Percentiles rank a stretch among this genome's conserved stretches.
Evolutionary conservation across 2,329 filamentous ascomycete species (phyloP).

Genomic region (Emmonsiellopsis sp.): DNA sequence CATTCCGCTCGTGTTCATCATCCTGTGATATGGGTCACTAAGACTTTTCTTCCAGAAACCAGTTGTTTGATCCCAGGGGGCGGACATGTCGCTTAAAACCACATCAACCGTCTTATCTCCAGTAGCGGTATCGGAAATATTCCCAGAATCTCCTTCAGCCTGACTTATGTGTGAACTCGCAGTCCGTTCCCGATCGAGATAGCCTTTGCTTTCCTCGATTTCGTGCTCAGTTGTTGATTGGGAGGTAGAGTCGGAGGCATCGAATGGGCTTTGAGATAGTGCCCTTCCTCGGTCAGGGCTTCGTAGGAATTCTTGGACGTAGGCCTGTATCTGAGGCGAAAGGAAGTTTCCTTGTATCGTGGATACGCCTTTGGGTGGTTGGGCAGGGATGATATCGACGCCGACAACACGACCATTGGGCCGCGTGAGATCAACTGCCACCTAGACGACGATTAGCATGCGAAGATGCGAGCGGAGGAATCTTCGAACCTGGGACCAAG

Average conservation of each 20-base stretch:
- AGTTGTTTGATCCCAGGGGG: slow-evolving; percentile 75
- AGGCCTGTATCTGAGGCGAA: slow-evolving; percentile 59
- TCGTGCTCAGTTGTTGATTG: slow-evolving; percentile 8
- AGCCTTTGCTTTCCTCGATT: slow-evolving; percentile 10
- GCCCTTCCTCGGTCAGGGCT: slow-evolving; percentile 52
- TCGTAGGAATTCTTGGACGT: slow-evolving; percentile 67
- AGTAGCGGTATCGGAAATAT: slow-evolving; percentile 3
- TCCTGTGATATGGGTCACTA: slow-evolving; percentile 93
- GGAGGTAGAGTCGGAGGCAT: not conserved
- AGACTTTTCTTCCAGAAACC: slow-evolving; percentile 78
- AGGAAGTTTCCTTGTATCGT: slow-evolving; percentile 94
- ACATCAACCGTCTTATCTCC: slow-evolving; percentile 62
- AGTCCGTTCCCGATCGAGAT: slow-evolving; percentile 20
- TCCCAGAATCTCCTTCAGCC: slow-evolving; percentile 21
- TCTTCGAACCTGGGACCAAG: slow-evolving; percentile 46
- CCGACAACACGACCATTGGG: slow-evolving; percentile 75
- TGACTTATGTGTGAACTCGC: slow-evolving; percentile 13
- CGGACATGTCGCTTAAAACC: slow-evolving; percentile 98
- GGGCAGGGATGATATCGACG: slow-evolving; percentile 87
- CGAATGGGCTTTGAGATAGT: slow-evolving; percentile 17
- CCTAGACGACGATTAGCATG: slow-evolving; percentile 39
- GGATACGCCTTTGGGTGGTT: slow-evolving; percentile 83
- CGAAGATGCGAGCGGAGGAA: not conserved
- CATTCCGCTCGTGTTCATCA: slow-evolving; percentile 97
- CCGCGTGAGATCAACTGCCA: slow-evolving; percentile 68